These are phyloP conservation scores for Arctium lappa DNA, from an alignment of 129 eudicot genomes.

Conservation along the genomic window DNA sequence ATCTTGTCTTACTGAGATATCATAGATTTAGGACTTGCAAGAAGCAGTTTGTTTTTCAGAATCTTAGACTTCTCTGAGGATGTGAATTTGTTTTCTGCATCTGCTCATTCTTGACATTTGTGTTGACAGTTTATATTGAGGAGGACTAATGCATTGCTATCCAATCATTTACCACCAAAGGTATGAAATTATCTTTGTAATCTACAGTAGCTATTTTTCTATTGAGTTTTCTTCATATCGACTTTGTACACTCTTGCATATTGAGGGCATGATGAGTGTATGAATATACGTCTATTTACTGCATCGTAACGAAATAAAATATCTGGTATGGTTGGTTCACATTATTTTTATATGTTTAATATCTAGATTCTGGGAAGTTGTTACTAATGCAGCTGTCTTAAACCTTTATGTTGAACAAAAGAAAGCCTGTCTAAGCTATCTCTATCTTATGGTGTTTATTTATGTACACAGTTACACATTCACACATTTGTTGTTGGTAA, in stretches of 20 bases:
- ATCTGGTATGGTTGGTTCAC: not conserved
- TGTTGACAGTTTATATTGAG: conserved; percentile 83
- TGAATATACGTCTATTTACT: not conserved
- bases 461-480: not conserved
- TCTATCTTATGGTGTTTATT: not conserved
- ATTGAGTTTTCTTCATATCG: not conserved
- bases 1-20: conserved; percentile 9
- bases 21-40: not conserved
- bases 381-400: not conserved
- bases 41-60: not conserved
- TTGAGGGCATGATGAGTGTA: not conserved
- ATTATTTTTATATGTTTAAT: not conserved
- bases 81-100: not conserved
- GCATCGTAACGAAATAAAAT: not conserved
- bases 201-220: not conserved
- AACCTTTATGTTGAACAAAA: not conserved
- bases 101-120: not conserved
- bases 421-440: not conserved
- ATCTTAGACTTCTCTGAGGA: not conserved
- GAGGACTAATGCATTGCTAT: conserved; percentile 86
- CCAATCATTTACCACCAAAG: conserved; percentile 99
- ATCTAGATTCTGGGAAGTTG: not conserved
- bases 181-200: conserved; percentile 31
- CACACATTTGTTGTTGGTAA: not conserved
- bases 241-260: not conserved